phyloP scores from a whole-genome alignment of 2,329 filamentous ascomycete genomes.

The Penicillium sp. region DNA sequence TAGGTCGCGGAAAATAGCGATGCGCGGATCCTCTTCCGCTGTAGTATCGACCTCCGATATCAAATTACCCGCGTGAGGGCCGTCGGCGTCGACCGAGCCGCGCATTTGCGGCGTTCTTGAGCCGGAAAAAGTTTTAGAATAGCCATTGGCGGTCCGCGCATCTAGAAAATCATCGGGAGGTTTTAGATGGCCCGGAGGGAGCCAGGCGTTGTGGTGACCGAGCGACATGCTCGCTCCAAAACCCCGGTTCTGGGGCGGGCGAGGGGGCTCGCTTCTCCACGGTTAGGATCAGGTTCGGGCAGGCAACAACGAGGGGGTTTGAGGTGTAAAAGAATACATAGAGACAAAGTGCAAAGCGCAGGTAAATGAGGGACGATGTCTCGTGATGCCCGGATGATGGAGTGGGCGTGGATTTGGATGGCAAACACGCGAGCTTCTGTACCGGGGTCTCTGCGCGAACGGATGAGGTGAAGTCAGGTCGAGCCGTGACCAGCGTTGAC shows the following conservation, averaged over 20 bases:
- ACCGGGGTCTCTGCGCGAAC: slow-evolving; percentile 48
- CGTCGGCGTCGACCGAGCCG: slow-evolving; percentile 50
- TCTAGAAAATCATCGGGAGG: slow-evolving; percentile 64
- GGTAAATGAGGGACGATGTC: slow-evolving; percentile 34
- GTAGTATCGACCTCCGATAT: slow-evolving; percentile 59
- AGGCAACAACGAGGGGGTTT: slow-evolving; percentile 33
- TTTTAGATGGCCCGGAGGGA: slow-evolving; percentile 63
- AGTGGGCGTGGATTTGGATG: slow-evolving; percentile 41
- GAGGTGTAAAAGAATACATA: slow-evolving; percentile 39
- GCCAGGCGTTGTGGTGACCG: slow-evolving; percentile 72
- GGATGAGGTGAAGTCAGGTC: slow-evolving; percentile 43
- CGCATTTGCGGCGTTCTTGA: slow-evolving; percentile 51
- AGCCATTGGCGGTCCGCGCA: slow-evolving; percentile 48
- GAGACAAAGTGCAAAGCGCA: slow-evolving; percentile 27
- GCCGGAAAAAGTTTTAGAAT: slow-evolving; percentile 48
- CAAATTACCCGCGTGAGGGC: slow-evolving; percentile 53
- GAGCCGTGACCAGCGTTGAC: slow-evolving; percentile 36
- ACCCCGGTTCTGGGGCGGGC: slow-evolving; percentile 52
- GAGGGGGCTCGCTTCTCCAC: slow-evolving; percentile 52
- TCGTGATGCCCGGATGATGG: slow-evolving; percentile 40
- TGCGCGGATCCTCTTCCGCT: slow-evolving; percentile 71
- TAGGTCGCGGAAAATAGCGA: slow-evolving; percentile 75
- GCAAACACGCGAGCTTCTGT: slow-evolving; percentile 42
- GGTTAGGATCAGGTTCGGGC: slow-evolving; percentile 43
- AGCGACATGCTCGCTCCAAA: slow-evolving; percentile 65